A percentile compares a stretch with the other conserved stretches of the same genome.
phyloP scores from a whole-genome alignment of 202 grass and related monocot genomes.

The Elaeis oleifera region DNA sequence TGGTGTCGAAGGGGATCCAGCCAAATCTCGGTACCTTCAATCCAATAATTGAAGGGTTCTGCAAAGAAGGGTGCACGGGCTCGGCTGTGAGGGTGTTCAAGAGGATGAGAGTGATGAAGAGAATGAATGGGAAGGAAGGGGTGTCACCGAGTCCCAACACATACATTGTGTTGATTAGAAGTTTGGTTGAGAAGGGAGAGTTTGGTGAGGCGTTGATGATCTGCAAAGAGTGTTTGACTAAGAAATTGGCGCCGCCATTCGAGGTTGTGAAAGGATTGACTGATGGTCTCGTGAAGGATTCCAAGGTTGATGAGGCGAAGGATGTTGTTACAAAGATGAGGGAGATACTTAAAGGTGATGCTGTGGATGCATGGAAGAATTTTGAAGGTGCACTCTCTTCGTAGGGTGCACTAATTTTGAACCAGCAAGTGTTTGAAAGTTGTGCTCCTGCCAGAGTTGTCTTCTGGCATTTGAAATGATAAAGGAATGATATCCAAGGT shows the following conservation, averaged over 20 bases:
- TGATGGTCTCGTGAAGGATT: slow-evolving; percentile 51
- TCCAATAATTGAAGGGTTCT: slow-evolving; percentile 63
- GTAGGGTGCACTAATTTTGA: neutral
- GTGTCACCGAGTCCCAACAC: slow-evolving; percentile 41
- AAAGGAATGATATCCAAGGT: too few relatives aligned
- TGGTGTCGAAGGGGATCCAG: slow-evolving; percentile 52
- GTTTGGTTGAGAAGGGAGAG: slow-evolving; percentile 52
- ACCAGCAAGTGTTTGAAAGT: too few relatives aligned
- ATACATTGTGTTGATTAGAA: slow-evolving; percentile 51
- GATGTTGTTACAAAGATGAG: slow-evolving; percentile 58
- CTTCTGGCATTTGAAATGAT: too few relatives aligned
- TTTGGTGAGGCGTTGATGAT: slow-evolving; percentile 51
- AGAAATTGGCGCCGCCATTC: slow-evolving; percentile 52
- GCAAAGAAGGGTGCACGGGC: slow-evolving; percentile 45
- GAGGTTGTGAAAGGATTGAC: slow-evolving; percentile 61
- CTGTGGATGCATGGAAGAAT: slow-evolving; percentile 68
- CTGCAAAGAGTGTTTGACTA: slow-evolving; percentile 58
- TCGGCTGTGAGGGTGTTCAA: slow-evolving; percentile 52
- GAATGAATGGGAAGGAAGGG: slow-evolving; percentile 51
- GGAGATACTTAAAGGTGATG: slow-evolving; percentile 48
- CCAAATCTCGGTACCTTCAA: slow-evolving; percentile 61
- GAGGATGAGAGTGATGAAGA: slow-evolving; percentile 76
- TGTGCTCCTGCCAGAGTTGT: too few relatives aligned
- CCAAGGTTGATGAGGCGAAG: slow-evolving; percentile 45
- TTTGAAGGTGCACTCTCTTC: slow-evolving; percentile 45